Evolutionary conservation across 1,139 yeast species (phyloP).

Genomic region (Debaryomyces robertsiae): DNA sequence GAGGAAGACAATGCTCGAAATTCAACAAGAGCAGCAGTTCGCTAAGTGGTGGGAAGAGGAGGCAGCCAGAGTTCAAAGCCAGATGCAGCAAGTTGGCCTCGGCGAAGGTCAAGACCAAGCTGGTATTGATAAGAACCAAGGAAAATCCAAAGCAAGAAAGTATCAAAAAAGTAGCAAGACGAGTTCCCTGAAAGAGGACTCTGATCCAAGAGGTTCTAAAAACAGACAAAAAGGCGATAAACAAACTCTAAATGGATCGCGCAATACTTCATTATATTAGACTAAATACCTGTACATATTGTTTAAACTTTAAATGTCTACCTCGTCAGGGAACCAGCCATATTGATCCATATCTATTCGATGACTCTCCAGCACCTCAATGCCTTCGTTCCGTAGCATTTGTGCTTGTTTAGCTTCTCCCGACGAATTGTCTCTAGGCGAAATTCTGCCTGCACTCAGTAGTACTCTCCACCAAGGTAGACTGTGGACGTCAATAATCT

Average conservation of each 20-base stretch:
- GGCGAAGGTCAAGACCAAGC: conserved; percentile 3
- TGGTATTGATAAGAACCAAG: conserved; percentile 8
- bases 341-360: conserved; percentile 45
- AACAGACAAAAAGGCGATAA: conserved; percentile 7
- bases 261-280: too few species aligned
- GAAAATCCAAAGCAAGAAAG: conserved; percentile 8
- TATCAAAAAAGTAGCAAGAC: conserved; percentile 15
- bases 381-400: conserved; percentile 50
- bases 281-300: conserved; percentile 1
- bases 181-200: conserved; percentile 1
- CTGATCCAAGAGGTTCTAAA: not conserved
- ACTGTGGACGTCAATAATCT: conserved; percentile 26
- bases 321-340: conserved; percentile 70
- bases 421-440: conserved; percentile 49
- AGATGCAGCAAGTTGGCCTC: conserved; percentile 27
- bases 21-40: conserved; percentile 79
- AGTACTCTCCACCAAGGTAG: conserved; percentile 88
- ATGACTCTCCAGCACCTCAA: conserved; percentile 41
- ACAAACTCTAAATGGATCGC: not conserved
- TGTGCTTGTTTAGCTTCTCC: conserved; percentile 53
- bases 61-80: conserved; percentile 57
- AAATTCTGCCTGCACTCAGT: conserved; percentile 60
- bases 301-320: not conserved
- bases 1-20: conserved; percentile 58
- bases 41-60: conserved; percentile 84